Evolutionary conservation across 495 filamentous ascomycete species (phyloP).

Genomic region (Cetradonia linearis): DNA sequence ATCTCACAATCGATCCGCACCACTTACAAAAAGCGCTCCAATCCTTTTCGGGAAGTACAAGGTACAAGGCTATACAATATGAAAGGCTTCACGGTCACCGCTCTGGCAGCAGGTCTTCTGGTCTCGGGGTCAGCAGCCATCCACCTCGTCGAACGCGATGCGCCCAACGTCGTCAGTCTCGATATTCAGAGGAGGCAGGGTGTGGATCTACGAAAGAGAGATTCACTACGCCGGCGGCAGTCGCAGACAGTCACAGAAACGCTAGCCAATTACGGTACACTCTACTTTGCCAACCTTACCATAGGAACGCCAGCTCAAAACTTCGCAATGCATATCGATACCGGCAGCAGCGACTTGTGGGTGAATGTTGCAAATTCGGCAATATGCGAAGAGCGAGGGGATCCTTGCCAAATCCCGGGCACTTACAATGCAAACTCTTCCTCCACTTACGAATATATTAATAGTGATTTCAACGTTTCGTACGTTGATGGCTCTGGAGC

Average conservation of each 20-base stretch:
- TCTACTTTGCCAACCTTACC: slow-evolving; percentile 60
- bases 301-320: slow-evolving; percentile 60
- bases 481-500: slow-evolving; percentile 84
- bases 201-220: slow-evolving; percentile 26
- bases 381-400: slow-evolving; percentile 14
- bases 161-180: slow-evolving; percentile 33
- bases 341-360: slow-evolving; percentile 87
- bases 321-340: slow-evolving; percentile 64
- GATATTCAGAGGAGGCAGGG: slow-evolving; percentile 34
- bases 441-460: slow-evolving; percentile 69
- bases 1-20: neutral
- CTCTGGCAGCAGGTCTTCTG: slow-evolving; percentile 11
- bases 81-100: neutral
- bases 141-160: neutral
- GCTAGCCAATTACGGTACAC: slow-evolving; percentile 30
- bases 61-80: neutral
- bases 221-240: slow-evolving; percentile 30
- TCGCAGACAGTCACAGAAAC: slow-evolving; percentile 28
- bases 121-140: slow-evolving; percentile 7
- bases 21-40: slow-evolving; percentile 1
- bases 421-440: slow-evolving; percentile 66
- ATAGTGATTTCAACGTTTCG: slow-evolving; percentile 75
- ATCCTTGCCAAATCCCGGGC: slow-evolving; percentile 49
- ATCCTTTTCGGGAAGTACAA: neutral
- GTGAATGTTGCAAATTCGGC: slow-evolving; percentile 12